These are phyloP conservation scores for Gossypium trilobum DNA, from an alignment of 441 rosid genomes.

Conservation along the genomic window DNA sequence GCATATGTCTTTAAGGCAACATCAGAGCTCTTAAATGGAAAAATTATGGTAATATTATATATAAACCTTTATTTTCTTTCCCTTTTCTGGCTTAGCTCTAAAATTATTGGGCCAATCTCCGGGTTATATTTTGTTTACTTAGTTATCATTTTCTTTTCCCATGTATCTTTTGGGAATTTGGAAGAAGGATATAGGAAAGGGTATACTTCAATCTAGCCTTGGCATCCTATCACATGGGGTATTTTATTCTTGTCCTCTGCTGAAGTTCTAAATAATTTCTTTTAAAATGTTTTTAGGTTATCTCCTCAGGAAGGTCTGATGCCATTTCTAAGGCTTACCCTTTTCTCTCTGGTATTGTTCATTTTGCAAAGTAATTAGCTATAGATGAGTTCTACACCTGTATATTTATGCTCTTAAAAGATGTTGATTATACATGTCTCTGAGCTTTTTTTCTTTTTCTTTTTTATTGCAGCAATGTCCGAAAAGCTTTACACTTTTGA, in stretches of 20 bases:
- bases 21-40: conserved; percentile 51
- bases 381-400: background rate
- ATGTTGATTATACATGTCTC: conserved; percentile 1
- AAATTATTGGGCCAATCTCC: background rate
- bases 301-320: conserved; percentile 74
- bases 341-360: conserved; percentile 59
- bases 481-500: conserved; percentile 61
- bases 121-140: background rate
- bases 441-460: conserved; percentile 19
- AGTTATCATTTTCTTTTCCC: background rate
- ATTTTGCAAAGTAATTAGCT: conserved; percentile 13
- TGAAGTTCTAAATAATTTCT: conserved; percentile 1
- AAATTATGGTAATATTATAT: conserved; percentile 46
- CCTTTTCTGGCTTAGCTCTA: conserved; percentile 9
- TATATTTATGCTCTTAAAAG: conserved; percentile 9
- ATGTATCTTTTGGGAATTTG: conserved; percentile 17
- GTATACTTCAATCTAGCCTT: background rate
- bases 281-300: conserved; percentile 34
- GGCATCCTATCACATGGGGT: background rate
- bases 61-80: background rate
- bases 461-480: conserved; percentile 53
- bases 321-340: conserved; percentile 69
- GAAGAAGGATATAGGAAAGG: background rate
- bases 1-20: conserved; percentile 56
- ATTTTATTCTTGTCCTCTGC: background rate